These are phyloP conservation scores for Carex pumila DNA, from an alignment of 176 grass and related monocot genomes.

Conservation along the genomic window DNA sequence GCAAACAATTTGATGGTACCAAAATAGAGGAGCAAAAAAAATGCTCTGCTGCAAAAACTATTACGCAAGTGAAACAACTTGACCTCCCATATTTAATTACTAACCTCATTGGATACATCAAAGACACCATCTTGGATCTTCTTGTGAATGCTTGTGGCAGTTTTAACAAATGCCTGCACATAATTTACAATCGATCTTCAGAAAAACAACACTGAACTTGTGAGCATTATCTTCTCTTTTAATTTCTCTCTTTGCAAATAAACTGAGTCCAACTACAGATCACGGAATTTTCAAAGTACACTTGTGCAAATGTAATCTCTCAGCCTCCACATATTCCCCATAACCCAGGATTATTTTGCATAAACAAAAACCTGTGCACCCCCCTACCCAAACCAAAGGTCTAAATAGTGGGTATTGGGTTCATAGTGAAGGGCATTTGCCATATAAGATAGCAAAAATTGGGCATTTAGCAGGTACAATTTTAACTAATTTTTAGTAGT, in stretches of 20 bases:
- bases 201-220: neutral
- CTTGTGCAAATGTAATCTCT: neutral
- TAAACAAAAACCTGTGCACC: too few species aligned
- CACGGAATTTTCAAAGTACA: neutral
- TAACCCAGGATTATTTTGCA: neutral
- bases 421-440: neutral
- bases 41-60: neutral
- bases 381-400: neutral
- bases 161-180: conserved; percentile 36
- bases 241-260: neutral
- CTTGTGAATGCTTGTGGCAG: conserved; percentile 36
- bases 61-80: neutral
- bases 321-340: neutral
- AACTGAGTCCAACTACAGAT: neutral
- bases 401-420: neutral
- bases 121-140: conserved; percentile 45
- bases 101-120: conserved; percentile 49
- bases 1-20: neutral
- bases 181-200: neutral
- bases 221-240: neutral
- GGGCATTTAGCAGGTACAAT: too few species aligned
- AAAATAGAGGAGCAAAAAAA: neutral
- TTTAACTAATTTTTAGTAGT: too few species aligned
- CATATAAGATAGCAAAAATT: neutral
- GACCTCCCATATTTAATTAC: neutral